Percentiles rank a stretch among this genome's conserved stretches.
phyloP scores from a whole-genome alignment of 371 early-diverging fungal genomes.

The Massospora cicadina region DNA sequence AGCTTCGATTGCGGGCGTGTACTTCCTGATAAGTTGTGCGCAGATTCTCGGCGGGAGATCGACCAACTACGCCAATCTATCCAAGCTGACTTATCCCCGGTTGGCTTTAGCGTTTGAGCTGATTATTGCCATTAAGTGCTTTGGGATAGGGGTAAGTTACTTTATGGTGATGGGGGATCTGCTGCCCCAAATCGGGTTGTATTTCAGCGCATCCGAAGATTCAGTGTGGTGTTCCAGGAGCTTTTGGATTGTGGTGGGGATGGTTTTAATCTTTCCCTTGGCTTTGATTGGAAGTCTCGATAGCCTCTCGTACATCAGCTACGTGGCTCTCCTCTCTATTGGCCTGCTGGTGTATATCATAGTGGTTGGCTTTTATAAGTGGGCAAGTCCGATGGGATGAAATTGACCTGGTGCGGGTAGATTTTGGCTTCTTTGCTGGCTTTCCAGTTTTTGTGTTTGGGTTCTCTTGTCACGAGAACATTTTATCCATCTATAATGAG shows the following conservation, averaged over 20 bases:
- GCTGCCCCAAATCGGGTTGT: constrained; percentile 50
- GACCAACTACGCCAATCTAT: constrained; percentile 74
- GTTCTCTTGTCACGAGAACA: constrained; percentile 92
- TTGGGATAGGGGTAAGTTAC: constrained; percentile 97
- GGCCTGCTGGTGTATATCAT: constrained; percentile 63
- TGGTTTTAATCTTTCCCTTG: constrained; percentile 54
- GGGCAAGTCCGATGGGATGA: constrained; percentile 30
- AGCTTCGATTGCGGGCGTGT: constrained; percentile 65
- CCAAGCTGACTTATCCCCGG: constrained; percentile 78
- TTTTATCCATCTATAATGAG: constrained; percentile 88
- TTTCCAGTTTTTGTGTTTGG: constrained; percentile 98
- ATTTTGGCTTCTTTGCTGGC: constrained; percentile 49
- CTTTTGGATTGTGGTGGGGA: constrained; percentile 73
- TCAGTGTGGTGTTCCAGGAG: constrained; percentile 17
- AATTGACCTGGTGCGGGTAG: constrained; percentile 30
- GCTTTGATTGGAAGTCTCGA: constrained; percentile 74
- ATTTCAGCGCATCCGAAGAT: constrained; percentile 23
- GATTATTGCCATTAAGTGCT: constrained; percentile 98
- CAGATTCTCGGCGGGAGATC: constrained; percentile 47
- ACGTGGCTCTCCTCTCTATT: constrained; percentile 78
- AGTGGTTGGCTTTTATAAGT: constrained; percentile 59
- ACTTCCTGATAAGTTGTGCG: constrained; percentile 59
- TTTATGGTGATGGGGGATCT: constrained; percentile 92
- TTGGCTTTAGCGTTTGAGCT: constrained; percentile 82
- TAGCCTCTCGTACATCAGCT: constrained; percentile 86